A percentile compares a stretch with the other conserved stretches of the same genome.
These are phyloP conservation scores for Geotrichum bryndzae DNA, from an alignment of 1,139 yeast species.

Conservation along the genomic window DNA sequence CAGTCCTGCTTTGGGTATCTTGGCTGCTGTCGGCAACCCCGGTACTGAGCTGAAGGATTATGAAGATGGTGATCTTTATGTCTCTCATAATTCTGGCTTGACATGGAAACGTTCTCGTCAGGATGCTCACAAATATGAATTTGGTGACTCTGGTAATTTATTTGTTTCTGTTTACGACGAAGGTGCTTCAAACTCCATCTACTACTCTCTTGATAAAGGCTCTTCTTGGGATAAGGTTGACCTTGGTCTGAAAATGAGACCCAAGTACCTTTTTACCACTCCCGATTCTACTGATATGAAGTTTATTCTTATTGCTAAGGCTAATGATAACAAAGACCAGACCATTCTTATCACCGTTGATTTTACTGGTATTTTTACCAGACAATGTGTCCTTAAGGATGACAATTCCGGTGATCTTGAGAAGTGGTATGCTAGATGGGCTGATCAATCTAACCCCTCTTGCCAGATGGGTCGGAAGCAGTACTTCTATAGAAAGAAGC, in stretches of 20 bases:
- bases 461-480: conserved; percentile 76
- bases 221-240: conserved; percentile 50
- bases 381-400: conserved; percentile 33
- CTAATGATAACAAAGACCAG: conserved; percentile 27
- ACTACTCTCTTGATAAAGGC: conserved; percentile 74
- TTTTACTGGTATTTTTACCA: conserved; percentile 50
- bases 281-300: conserved; percentile 69
- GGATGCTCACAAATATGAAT: conserved; percentile 52
- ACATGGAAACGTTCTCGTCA: conserved; percentile 59
- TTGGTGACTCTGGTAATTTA: conserved; percentile 79
- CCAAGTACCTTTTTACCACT: conserved; percentile 49
- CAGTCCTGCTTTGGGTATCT: conserved; percentile 68
- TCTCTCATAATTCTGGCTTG: conserved; percentile 75
- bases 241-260: conserved; percentile 46
- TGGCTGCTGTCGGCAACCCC: conserved; percentile 44
- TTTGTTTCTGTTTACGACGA: conserved; percentile 53
- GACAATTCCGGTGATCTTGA: conserved; percentile 61
- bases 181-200: conserved; percentile 27
- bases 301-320: conserved; percentile 51
- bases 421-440: conserved; percentile 55
- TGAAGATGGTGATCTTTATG: conserved; percentile 38
- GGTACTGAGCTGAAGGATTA: conserved; percentile 29
- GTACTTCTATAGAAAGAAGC: conserved; percentile 61
- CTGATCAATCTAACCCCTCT: conserved; percentile 44
- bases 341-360: conserved; percentile 47